Evolutionary conservation across 805 yeast genomes (phyloP), one percentile per base, ranked within the genome.

Genomic region (Grigorovia jiainica): DNA sequence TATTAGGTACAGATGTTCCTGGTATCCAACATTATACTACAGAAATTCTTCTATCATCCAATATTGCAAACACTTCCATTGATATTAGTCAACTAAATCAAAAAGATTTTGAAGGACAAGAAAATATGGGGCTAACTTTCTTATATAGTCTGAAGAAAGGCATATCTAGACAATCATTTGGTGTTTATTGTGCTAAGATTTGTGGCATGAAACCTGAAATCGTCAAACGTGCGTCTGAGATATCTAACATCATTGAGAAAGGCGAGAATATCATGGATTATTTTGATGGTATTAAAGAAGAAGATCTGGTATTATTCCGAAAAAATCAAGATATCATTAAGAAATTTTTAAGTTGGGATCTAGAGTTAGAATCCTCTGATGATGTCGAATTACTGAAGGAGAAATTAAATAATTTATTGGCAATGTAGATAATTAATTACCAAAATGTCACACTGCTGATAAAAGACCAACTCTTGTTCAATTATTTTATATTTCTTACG

Each of bases 121-220:
- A 37, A 11, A 43, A 41, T 37, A 36, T 45, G 5, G 48, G 54
- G 2, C 46, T 67, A 0, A 57, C 65, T 0, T 68, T 64, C 46
- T 45, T 68, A n/a, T 70, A 60, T 41, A 44, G 45, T 9, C 34
- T 70, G 4, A 46, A 43, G 20, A 48, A 50, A 15, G 73, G 72
- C 0, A 40, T 66, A 1, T 50, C 66, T 1, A 46, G 45, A 7
- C 46, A 56, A 23, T 65, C 73, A 3, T 62, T 58, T 52, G 73
- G 71, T 0, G 53, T 68, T 2, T 52, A 55, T 19, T 72, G 75
- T 55, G 75, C 75, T 3, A 54, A 57, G 31, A 43, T 53, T 9
- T 62, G 68, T 49, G 72, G 72, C 0, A 48, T 68, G 3, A 52
- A 60, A 0, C 36, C 34, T 1, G 38, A 44, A 8, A 62, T 70